These are phyloP conservation scores for Ogataea minuta DNA, from an alignment of 805 yeast species.

Conservation along the genomic window DNA sequence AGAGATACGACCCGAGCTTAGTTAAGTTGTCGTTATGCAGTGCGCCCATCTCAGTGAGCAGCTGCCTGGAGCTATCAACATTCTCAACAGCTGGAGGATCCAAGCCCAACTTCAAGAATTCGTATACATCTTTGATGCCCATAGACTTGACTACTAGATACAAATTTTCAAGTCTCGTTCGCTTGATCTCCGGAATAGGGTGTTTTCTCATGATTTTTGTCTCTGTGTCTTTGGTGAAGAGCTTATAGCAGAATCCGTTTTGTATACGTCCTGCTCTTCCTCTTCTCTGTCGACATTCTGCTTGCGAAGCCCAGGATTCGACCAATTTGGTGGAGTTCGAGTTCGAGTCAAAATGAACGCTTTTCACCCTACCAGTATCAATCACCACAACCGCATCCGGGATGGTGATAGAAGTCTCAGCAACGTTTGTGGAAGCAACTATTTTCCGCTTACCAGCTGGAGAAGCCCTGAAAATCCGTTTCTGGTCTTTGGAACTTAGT, in stretches of 20 bases:
- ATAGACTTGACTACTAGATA: slow-evolving; percentile 84
- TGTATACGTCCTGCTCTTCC: slow-evolving; percentile 99
- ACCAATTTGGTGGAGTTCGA: slow-evolving; percentile 67
- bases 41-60: slow-evolving; percentile 72
- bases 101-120: slow-evolving; percentile 69
- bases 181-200: slow-evolving; percentile 85
- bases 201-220: slow-evolving; percentile 56
- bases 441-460: slow-evolving; percentile 63
- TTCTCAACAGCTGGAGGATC: slow-evolving; percentile 71
- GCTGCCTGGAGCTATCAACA: slow-evolving; percentile 48
- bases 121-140: slow-evolving; percentile 73
- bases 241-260: slow-evolving; percentile 75
- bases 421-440: slow-evolving; percentile 89
- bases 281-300: slow-evolving; percentile 86
- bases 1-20: slow-evolving; percentile 73
- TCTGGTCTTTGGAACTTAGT: slow-evolving; percentile 77
- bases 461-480: slow-evolving; percentile 62
- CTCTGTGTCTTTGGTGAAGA: slow-evolving; percentile 66
- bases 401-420: slow-evolving; percentile 95
- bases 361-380: slow-evolving; percentile 84
- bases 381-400: slow-evolving; percentile 92
- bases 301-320: slow-evolving; percentile 86
- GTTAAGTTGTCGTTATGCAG: slow-evolving; percentile 54
- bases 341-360: slow-evolving; percentile 64
- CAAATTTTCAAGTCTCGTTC: slow-evolving; percentile 80